Evolutionary conservation across 768 basidiomycete species (phyloP).

Genomic region (Lactifluus subvellereus): DNA sequence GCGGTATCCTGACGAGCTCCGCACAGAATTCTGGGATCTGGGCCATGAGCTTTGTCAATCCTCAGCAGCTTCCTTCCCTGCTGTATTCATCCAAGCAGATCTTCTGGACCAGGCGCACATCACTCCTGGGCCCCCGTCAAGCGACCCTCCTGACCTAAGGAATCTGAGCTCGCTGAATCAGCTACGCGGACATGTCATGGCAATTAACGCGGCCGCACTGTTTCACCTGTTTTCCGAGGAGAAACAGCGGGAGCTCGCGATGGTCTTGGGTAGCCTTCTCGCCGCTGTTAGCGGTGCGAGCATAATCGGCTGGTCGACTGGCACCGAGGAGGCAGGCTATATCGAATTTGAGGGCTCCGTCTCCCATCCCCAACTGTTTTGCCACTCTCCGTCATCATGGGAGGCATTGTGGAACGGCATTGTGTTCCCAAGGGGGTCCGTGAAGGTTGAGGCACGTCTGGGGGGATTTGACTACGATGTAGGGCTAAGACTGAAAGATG

Average conservation of each 20-base stretch:
- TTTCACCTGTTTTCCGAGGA: conserved; percentile 45
- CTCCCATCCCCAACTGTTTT: conserved; percentile 16
- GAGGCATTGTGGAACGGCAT: conserved; percentile 18
- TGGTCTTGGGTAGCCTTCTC: conserved; percentile 38
- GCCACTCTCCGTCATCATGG: conserved; percentile 14
- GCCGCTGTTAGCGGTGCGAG: conserved; percentile 40
- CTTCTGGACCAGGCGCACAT: conserved; percentile 32
- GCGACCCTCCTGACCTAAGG: conserved; percentile 28
- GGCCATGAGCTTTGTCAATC: conserved; percentile 57
- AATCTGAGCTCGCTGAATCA: conserved; percentile 39
- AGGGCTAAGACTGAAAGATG: conserved; percentile 14
- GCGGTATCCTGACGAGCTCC: background rate
- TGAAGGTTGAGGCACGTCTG: background rate
- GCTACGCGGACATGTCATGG: conserved; percentile 42
- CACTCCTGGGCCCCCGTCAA: background rate
- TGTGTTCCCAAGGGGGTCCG: conserved; percentile 12
- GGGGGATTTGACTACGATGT: conserved; percentile 14
- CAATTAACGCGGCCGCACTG: conserved; percentile 44
- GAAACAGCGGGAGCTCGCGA: conserved; percentile 39
- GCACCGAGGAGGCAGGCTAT: conserved; percentile 31
- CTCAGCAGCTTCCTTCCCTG: conserved; percentile 47
- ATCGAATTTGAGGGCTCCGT: conserved; percentile 15
- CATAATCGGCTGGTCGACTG: conserved; percentile 42
- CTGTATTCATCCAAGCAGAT: conserved; percentile 50
- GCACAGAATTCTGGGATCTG: conserved; percentile 51